phyloP scores from a whole-genome alignment of 2,329 filamentous ascomycete species.

The Cladosporium sp. region DNA sequence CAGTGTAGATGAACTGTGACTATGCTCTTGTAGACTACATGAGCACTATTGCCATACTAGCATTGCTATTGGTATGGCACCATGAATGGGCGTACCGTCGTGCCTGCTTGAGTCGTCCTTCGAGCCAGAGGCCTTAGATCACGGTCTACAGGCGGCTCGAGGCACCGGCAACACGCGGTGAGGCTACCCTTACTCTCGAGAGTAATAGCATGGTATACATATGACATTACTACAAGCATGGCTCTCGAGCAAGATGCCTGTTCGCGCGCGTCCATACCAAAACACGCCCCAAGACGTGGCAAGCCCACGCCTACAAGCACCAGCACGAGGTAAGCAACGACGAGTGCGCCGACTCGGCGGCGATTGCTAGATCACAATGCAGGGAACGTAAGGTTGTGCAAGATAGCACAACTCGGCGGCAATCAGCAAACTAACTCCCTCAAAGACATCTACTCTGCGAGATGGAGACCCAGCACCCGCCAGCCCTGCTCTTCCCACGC shows the following conservation, averaged over 20 bases:
- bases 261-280: neutral
- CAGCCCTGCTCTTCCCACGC: neutral
- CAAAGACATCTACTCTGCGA: neutral
- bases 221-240: neutral
- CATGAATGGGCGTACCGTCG: neutral
- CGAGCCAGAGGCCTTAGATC: neutral
- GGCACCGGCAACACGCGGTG: neutral
- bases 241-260: neutral
- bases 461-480: no score
- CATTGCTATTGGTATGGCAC: neutral
- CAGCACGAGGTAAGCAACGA: neutral
- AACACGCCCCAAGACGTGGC: neutral
- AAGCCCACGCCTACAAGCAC: no score
- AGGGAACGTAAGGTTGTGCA: fast-evolving
- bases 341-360: neutral
- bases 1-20: neutral
- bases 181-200: neutral
- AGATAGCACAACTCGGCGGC: neutral
- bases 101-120: neutral
- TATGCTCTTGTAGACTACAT: neutral
- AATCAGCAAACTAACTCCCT: neutral
- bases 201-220: neutral
- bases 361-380: neutral
- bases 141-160: neutral
- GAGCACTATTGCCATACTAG: fast-evolving